Evolutionary conservation across 2,329 filamentous ascomycete genomes (phyloP).

Genomic region (Colletotrichum sp.): DNA sequence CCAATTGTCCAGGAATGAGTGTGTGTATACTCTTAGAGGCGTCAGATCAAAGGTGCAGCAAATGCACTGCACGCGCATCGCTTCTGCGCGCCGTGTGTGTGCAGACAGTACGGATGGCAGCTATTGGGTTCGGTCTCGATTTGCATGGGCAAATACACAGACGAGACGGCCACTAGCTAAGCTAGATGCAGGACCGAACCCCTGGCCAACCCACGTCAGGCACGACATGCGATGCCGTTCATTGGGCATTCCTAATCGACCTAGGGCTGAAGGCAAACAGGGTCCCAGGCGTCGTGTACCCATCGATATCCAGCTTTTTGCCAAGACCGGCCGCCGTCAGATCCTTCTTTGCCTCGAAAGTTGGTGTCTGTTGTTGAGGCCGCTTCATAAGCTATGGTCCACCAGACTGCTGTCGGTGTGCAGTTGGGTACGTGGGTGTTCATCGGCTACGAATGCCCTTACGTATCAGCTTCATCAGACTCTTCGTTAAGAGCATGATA

Average conservation of each 20-base stretch:
- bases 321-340: not conserved
- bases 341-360: not conserved
- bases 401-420: not conserved
- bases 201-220: constrained; percentile 7
- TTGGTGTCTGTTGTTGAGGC: not conserved
- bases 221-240: not conserved
- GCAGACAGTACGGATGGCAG: not conserved
- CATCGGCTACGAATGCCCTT: not conserved
- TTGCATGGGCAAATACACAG: not conserved
- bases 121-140: not conserved
- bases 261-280: constrained; percentile 13
- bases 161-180: not conserved
- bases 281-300: not conserved
- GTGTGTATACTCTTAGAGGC: not conserved
- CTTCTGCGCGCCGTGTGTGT: not conserved
- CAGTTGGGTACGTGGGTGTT: not conserved
- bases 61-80: not conserved
- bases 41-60: not conserved
- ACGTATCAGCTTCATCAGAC: constrained; percentile 4
- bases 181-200: not conserved
- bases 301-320: not conserved
- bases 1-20: not conserved
- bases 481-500: not conserved
- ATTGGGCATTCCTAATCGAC: not conserved
- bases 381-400: not conserved